Conservation (phyloP, 164 flowering plant species). For the Tinospora cordifolia region DNA sequence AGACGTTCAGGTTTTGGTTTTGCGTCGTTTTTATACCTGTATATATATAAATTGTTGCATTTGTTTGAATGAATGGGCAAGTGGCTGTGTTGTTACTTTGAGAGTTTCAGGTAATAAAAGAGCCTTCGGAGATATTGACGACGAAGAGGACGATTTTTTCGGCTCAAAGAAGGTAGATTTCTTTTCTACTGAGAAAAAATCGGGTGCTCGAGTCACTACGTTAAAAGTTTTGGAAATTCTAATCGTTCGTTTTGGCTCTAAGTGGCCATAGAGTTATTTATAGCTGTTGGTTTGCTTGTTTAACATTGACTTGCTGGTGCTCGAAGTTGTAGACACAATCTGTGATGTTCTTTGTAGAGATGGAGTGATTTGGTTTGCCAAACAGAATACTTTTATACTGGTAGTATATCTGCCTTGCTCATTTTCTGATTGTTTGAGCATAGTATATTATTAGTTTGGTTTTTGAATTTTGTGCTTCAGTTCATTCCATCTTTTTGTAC, state of each 20-base stretch:
- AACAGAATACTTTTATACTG: not conserved
- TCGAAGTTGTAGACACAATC: not conserved
- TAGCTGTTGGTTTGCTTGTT: not conserved
- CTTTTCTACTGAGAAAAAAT: not conserved
- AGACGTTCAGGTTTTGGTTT: conserved; percentile 42
- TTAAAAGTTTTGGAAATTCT: not conserved
- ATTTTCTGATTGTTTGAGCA: too few species aligned
- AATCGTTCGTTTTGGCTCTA: not conserved
- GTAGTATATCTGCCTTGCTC: too few species aligned
- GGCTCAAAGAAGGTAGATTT: conserved; percentile 62
- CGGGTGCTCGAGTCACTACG: not conserved
- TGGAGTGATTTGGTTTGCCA: not conserved
- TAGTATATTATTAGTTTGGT: too few species aligned
- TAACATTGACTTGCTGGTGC: not conserved
- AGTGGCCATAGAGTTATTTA: not conserved
- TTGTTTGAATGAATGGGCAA: too few species aligned
- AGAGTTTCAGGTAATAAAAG: conserved; percentile 62
- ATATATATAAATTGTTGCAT: not conserved
- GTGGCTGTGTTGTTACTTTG: not conserved
- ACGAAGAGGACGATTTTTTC: conserved; percentile 88
- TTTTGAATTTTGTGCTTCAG: too few species aligned
- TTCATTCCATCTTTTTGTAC: too few species aligned
- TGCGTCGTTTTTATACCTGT: not conserved
- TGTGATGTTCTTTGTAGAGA: not conserved
- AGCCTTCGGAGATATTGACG: conserved; percentile 85